Conservation (phyloP, 768 basidiomycete genomes). For the Dacryopinax spathularia region DNA sequence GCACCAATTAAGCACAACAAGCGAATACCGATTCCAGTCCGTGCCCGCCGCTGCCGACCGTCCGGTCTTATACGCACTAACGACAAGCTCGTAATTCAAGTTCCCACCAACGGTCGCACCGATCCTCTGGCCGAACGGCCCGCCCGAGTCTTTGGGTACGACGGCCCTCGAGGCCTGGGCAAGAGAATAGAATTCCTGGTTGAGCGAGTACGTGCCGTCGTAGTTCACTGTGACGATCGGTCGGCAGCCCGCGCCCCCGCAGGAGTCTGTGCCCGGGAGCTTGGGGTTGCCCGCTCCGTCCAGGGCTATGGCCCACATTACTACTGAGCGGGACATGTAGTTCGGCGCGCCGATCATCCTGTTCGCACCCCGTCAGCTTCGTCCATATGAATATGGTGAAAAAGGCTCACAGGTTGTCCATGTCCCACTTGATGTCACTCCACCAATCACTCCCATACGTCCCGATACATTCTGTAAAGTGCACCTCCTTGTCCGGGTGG, state of each 20-base stretch:
- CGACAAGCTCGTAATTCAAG: constrained; percentile 46
- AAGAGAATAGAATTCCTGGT: constrained; percentile 68
- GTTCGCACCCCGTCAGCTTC: background rate
- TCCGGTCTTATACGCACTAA: constrained; percentile 49
- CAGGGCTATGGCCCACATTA: constrained; percentile 71
- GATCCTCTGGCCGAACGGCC: constrained; percentile 57
- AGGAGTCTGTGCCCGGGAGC: constrained; percentile 50
- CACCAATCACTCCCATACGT: constrained; percentile 60
- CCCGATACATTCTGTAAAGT: constrained; percentile 51
- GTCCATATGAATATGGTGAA: background rate
- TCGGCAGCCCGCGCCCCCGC: constrained; percentile 47
- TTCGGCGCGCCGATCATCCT: constrained; percentile 13
- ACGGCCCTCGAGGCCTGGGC: constrained; percentile 62
- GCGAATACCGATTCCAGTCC: constrained; percentile 51
- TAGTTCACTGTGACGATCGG: constrained; percentile 52
- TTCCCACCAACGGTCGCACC: constrained; percentile 46
- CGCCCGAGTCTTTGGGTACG: constrained; percentile 50
- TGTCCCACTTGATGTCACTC: constrained; percentile 68
- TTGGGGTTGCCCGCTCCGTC: constrained; percentile 47
- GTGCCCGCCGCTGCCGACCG: constrained; percentile 30
- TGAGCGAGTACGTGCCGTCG: constrained; percentile 43
- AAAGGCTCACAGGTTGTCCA: constrained; percentile 43
- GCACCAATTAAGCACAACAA: constrained; percentile 58
- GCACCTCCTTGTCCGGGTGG: constrained; percentile 45
- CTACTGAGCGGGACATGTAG: constrained; percentile 25